Conservation (phyloP, 352 stramenopile genomes). For the Phytophthora kernoviae region DNA sequence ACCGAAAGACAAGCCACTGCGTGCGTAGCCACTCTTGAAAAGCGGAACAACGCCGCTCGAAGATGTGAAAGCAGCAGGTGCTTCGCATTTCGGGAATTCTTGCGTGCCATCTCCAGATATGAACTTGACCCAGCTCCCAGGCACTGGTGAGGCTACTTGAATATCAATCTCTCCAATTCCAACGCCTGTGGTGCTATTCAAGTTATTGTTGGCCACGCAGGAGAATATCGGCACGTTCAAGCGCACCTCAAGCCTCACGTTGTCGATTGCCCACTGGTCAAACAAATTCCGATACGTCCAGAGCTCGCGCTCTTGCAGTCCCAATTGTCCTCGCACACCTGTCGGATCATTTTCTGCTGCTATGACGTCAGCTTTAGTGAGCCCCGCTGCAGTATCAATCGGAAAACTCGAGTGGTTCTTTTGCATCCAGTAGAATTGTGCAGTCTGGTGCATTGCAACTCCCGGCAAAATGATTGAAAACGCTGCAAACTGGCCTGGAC, state of each 20-base stretch:
- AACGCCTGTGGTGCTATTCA: conserved; percentile 16
- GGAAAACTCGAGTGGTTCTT: conserved; percentile 75
- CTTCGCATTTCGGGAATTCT: conserved; percentile 47
- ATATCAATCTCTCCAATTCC: conserved; percentile 32
- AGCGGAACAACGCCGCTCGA: conserved; percentile 26
- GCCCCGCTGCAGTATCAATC: conserved; percentile 36
- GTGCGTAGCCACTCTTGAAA: conserved; percentile 51
- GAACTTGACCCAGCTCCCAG: conserved; percentile 54
- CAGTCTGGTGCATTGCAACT: conserved; percentile 43
- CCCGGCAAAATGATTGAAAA: conserved; percentile 48
- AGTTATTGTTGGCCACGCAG: conserved; percentile 1
- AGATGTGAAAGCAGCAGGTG: not conserved
- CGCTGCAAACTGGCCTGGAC: conserved; percentile 3
- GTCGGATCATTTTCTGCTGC: conserved; percentile 50
- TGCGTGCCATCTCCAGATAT: conserved; percentile 63
- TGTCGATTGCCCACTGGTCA: conserved; percentile 75
- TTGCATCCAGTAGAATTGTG: conserved; percentile 70
- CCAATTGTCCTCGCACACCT: conserved; percentile 39
- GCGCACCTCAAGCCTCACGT: conserved; percentile 60
- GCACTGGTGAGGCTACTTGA: conserved; percentile 39
- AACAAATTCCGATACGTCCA: conserved; percentile 77
- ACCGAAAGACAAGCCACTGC: conserved; percentile 51
- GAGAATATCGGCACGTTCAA: conserved; percentile 49
- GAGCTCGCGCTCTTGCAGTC: conserved; percentile 41
- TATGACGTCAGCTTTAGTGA: conserved; percentile 30